Evolutionary conservation across 2,329 filamentous ascomycete genomes (phyloP), one percentile per base, ranked within the genome.

Genomic region (Ophiobolus disseminans): DNA sequence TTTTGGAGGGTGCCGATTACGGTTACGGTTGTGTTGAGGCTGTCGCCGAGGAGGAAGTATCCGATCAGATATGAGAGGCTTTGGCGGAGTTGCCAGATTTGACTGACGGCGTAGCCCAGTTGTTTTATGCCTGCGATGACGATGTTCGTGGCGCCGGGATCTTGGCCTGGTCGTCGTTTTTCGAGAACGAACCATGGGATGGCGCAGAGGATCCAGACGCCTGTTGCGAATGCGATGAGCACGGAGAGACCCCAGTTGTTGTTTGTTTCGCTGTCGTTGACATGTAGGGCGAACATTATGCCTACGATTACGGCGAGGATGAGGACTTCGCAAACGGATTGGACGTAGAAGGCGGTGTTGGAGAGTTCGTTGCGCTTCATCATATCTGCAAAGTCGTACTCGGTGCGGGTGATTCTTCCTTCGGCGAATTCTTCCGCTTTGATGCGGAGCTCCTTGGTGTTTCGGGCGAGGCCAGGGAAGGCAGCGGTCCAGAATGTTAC

Each of bases 41-140:
- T 85, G 68, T 89, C 86, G n/a, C 84, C 86, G 0, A 89, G 79
- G 2, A 89, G 75, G 63, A 89, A 88, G 62, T 87, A 89, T 3
- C 79, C 78, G 70, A 53, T 48, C 0, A 89, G 78, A 65, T 88
- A 89, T 14, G 87, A 74, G 21, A 88, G 67, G 53, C 81, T 86
- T 70, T 89, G 86, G 63, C 83, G 85, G 35, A 89, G 70, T 28
- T 82, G 80, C 81, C 83, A 86, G 13, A 88, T 82, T 63, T 87
- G 80, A 0, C 70, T 74, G 1, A 82, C 47, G 0, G 86, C 86
- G 53, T 82, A 76, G 48, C 76, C 79, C 2, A 66, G 57, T 63
- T 88, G 85, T 78, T 81, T 85, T 37, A 87, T 74, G 1, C 86
- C 86, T 11, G 60, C 60, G 2, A 85, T 80, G 16, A 81, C 75